Base-by-base conservation (phyloP, 805 yeast species). In the Wickerhamomyces bisporus region DNA sequence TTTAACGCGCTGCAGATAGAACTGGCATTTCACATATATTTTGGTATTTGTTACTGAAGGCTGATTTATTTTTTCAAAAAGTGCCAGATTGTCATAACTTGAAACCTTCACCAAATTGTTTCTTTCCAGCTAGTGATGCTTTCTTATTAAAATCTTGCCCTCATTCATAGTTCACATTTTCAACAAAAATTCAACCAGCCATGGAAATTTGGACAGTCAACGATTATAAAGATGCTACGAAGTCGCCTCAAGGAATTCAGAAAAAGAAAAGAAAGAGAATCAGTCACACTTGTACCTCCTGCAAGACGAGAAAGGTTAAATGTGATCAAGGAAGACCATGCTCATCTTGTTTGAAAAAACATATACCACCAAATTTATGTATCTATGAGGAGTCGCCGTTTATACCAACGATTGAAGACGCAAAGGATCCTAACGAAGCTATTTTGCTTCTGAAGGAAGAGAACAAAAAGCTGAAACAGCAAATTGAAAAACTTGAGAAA, bases 311-410 rank as follows among this genome's bases (percentile, higher is more conserved):
- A 16, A 52, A 53, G 36, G 36, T 50, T 18, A 53, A 52, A 29
- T 53, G 58, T 41, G 55, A 53, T 21, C 53, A 51, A 21, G 45
- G 43, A 3, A 46, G 41, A 16, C 57, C 57, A 2, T 55, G 59
- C 20, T 30, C 49, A 1, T 38, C 53, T 1, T 55, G 59, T 39
- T 39, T 39, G 23, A 45, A 42, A 36, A 50, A 49, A 36, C 30
- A 39, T 6, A 46, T 55, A 14, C 57, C 57, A 0, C 43, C 41
- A 1, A 47, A 45, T 19, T 34, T 50, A 13, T 55, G 60, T 27
- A 43, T 53, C 12, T 55, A 55, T 41, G 53, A 48, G 30, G 43
- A 37, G 13, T 50, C 62, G 0, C 62, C 60, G 11, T 52, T 61
- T 33, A 39, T 58, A 9, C 57, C 63, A 3, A 49, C 52, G 1